Base-by-base conservation (phyloP, 768 basidiomycete species). In the Hygrocybe coccinea region DNA sequence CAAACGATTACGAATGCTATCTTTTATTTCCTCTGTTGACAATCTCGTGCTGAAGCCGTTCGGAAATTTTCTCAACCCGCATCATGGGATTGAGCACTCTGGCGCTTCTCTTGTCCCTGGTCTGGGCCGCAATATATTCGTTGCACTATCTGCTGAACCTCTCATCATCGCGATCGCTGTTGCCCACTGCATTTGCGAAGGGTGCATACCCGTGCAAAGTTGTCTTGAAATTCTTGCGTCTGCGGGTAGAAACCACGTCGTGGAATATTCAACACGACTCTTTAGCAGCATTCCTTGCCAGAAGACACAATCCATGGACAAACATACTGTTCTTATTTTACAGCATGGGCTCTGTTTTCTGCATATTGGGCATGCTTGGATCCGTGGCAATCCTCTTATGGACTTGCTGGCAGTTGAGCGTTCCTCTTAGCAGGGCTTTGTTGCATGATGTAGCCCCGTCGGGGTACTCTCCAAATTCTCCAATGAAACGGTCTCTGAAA, bases 261-360 rank as follows among this genome's bases (percentile, higher is more conserved):
- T 77, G 76, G 68, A 86, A 86, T 58, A 60, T 57, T 3, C 45
- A 60, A 2, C 83, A 86, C 57, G 82, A 84, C 61, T 24, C 56
- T 11, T 65, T 83, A 19, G 59, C 76, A 11, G 45, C 60, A 0
- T 39, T 55, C 3, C 64, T 85, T n/a, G 63, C 71, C 4, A 60
- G 62, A 22, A 63, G 65, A n/a, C 60, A 59, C 5, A 69, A 67
- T 45, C 51, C 60, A 36, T 58, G 59, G 24, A 54, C 71, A 37
- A 66, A 64, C 49, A 52, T 59, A 1, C 60, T 83, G 9, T 59
- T 62, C 41, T 29, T 56, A 5, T 61, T 79, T 44, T 89, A 88
- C 65, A 74, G 80, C 59, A 24, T 77, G 0, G 86, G 86, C 5
- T 73, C 68, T 44, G 37, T 76, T 29, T 45, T 76, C 35, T 76